Evolutionary conservation across 2,329 filamentous ascomycete genomes (phyloP).

Genomic region (Trichoderma harzianum): DNA sequence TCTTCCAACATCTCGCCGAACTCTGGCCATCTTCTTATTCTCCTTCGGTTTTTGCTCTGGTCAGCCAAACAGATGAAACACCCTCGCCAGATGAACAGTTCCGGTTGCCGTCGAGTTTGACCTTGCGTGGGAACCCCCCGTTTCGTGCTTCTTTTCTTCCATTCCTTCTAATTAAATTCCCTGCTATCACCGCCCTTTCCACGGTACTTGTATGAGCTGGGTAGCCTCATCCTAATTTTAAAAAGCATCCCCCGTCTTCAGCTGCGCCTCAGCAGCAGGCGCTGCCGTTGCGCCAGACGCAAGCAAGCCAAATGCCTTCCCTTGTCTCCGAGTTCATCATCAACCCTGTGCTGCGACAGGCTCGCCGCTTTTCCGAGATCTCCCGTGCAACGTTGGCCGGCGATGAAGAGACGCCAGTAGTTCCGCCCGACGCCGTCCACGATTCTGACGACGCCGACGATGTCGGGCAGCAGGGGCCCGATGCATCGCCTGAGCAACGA

Average conservation of each 20-base stretch:
- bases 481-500: conserved; percentile 26
- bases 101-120: background rate
- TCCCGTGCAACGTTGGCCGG: conserved; percentile 39
- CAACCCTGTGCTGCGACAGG: conserved; percentile 63
- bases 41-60: background rate
- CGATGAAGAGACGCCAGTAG: conserved; percentile 30
- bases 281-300: conserved; percentile 3
- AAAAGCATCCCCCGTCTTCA: background rate
- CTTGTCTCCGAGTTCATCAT: conserved; percentile 64
- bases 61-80: conserved; percentile 2
- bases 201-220: background rate
- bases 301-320: conserved; percentile 51
- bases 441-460: conserved; percentile 27
- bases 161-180: background rate
- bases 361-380: conserved; percentile 58
- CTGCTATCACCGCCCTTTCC: conserved; percentile 3
- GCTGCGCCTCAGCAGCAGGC: conserved; percentile 6
- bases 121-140: background rate
- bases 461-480: conserved; percentile 15
- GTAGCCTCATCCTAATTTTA: conserved; percentile 10
- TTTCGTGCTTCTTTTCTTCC: background rate
- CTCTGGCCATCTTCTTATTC: background rate
- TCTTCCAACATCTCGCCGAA: background rate
- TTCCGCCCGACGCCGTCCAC: conserved; percentile 26
- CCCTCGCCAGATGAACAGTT: background rate